A percentile compares a stretch with the other conserved stretches of the same genome.
Conservation (phyloP, 345 rosid genomes). For the Zanthoxylum bungeanum region DNA sequence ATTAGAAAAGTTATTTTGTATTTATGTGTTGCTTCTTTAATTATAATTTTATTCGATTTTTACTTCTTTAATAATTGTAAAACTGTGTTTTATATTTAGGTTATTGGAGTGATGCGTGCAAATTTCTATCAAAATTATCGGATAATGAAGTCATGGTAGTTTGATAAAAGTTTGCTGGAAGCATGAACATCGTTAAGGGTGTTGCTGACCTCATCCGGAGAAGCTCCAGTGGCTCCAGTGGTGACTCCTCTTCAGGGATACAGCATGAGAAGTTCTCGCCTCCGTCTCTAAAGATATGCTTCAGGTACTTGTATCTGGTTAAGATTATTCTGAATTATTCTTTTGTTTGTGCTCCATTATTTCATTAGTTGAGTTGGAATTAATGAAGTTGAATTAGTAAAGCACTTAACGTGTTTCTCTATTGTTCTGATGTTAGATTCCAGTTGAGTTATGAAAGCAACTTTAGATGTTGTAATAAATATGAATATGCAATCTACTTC, state of each 20-base stretch:
- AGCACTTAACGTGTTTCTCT: not conserved
- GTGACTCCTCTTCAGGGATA: slow-evolving; percentile 40
- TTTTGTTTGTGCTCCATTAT: not conserved
- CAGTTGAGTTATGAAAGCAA: not conserved
- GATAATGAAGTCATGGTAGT: slow-evolving; percentile 16
- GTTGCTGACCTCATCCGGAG: slow-evolving; percentile 77
- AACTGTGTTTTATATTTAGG: slow-evolving; percentile 8
- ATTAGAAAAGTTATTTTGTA: not conserved
- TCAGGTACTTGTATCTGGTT: slow-evolving; percentile 38
- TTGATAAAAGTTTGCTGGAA: slow-evolving; percentile 19
- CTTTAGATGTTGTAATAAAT: not conserved
- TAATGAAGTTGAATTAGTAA: not conserved
- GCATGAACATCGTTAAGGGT: slow-evolving; percentile 76
- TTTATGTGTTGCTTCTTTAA: not conserved
- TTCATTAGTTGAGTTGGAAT: slow-evolving; percentile 1
- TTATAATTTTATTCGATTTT: not conserved
- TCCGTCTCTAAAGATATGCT: slow-evolving; percentile 50
- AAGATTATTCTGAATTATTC: not conserved
- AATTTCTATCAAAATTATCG: slow-evolving; percentile 3
- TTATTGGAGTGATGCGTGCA: slow-evolving; percentile 18
- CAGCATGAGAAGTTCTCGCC: slow-evolving; percentile 44
- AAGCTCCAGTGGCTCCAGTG: slow-evolving; percentile 43
- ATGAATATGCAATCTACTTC: not conserved
- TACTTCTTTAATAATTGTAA: not conserved
- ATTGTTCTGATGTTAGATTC: not conserved